Evolutionary conservation across 2,329 filamentous ascomycete species (phyloP).

Genomic region (Verticillium tricorpus): DNA sequence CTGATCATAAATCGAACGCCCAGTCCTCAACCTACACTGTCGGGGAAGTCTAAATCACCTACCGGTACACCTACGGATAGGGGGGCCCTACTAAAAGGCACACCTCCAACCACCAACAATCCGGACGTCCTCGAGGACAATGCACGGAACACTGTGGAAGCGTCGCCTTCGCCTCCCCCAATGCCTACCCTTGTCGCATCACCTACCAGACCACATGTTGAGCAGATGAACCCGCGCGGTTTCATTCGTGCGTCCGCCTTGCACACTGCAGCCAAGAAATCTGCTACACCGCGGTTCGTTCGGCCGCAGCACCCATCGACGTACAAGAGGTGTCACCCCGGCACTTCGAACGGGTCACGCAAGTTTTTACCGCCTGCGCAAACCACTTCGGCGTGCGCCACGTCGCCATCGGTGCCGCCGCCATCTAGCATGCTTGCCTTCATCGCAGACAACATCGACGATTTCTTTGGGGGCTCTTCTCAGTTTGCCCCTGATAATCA

Average conservation of each 20-base stretch:
- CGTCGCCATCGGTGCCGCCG: conserved; percentile 16
- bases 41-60: background rate
- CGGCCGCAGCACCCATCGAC: background rate
- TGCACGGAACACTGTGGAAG: background rate
- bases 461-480: conserved; percentile 52
- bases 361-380: background rate
- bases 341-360: background rate
- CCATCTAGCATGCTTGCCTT: conserved; percentile 48
- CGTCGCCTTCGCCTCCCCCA: background rate
- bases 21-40: background rate
- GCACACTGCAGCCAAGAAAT: background rate
- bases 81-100: too few species aligned
- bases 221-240: background rate
- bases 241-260: background rate
- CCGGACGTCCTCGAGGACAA: background rate
- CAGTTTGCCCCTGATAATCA: conserved; percentile 49
- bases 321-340: background rate
- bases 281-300: background rate
- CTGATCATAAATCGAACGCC: background rate
- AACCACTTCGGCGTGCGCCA: background rate
- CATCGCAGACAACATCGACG: conserved; percentile 42
- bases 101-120: background rate
- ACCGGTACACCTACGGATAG: background rate
- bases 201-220: background rate
- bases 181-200: background rate